Base-by-base conservation (phyloP, 305 asterid species). In the Coffea humblotiana region DNA sequence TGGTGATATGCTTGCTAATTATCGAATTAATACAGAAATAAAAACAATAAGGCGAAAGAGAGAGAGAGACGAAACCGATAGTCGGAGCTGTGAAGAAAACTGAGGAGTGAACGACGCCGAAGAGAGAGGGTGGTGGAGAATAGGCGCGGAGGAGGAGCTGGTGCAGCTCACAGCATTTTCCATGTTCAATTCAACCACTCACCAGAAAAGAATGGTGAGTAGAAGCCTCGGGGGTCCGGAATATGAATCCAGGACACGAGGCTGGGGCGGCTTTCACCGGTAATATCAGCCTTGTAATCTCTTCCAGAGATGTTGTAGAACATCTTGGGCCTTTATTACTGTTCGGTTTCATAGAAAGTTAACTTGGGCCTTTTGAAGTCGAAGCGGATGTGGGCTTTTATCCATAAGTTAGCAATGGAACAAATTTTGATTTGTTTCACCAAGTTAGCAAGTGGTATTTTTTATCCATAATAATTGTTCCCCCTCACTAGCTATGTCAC, bases 81-180 rank as follows among this genome's bases (percentile, higher is more conserved):
- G 86, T 82, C 78, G 63, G 84, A 89, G 84, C 37, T 82, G 81
- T 52, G 87, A 6, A 15, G 92, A 84, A 51, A 71, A 70, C 27
- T 71, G 85, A 76, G 90, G 86, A 32, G 80, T 84, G 81, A 84
- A 87, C 75, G 92, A 76, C 82, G 87, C 77, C 80, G 90, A 89
- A 76, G 85, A 61, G 79, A 84, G 82, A 70, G 90, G 89, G 48
- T 40, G 90, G 45, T 69, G 76, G 14, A 87, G 90, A 10, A 88
- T 79, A 71, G 90, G 75, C 35, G 91, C 79, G 88, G 90, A 77
- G 71, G 90, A 80, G 48, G 91, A 82, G 88, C 85, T 80, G 78
- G 80, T 85, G 87, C 85, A 90, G 89, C 88, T 86, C 81, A 90
- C 78, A 80, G 93, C 92, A 73, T 82, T 90, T 88, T 91, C 95